Percentiles rank a stretch among this genome's conserved stretches.
Conservation (phyloP, 2,329 filamentous ascomycete species). For the Colletotrichum musae region DNA sequence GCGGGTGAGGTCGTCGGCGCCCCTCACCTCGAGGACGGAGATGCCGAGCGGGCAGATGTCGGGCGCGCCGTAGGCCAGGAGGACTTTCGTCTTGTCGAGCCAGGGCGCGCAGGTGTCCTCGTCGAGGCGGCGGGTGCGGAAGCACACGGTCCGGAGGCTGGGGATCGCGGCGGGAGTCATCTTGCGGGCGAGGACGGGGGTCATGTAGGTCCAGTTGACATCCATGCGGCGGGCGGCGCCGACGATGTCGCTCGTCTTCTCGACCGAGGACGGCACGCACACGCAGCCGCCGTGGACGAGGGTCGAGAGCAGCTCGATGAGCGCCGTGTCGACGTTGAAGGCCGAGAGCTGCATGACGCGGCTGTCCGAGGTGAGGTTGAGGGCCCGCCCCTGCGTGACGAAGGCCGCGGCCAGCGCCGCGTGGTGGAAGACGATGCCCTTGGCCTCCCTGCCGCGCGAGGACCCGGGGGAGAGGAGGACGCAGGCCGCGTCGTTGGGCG, state of each 20-base stretch:
- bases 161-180: slow-evolving; percentile 55
- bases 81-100: slow-evolving; percentile 60
- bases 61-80: slow-evolving; percentile 66
- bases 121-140: slow-evolving; percentile 65
- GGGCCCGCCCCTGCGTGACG: slow-evolving; percentile 62
- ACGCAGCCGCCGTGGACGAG: slow-evolving; percentile 71
- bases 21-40: slow-evolving; percentile 60
- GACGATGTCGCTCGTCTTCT: slow-evolving; percentile 64
- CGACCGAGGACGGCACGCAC: slow-evolving; percentile 68
- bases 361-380: slow-evolving; percentile 65
- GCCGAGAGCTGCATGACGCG: slow-evolving; percentile 70
- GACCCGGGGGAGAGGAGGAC: slow-evolving; percentile 73
- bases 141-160: slow-evolving; percentile 58
- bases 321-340: slow-evolving; percentile 67
- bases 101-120: slow-evolving; percentile 63
- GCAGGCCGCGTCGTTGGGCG: slow-evolving; percentile 68
- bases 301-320: slow-evolving; percentile 66
- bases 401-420: slow-evolving; percentile 69
- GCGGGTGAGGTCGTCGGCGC: slow-evolving; percentile 54
- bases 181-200: slow-evolving; percentile 69
- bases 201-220: slow-evolving; percentile 69
- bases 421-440: slow-evolving; percentile 75
- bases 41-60: slow-evolving; percentile 67
- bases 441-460: slow-evolving; percentile 63
- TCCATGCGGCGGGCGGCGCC: slow-evolving; percentile 65